Base-by-base conservation (phyloP, 2,329 filamentous ascomycete genomes). In the Clarireedia hainanense region DNA sequence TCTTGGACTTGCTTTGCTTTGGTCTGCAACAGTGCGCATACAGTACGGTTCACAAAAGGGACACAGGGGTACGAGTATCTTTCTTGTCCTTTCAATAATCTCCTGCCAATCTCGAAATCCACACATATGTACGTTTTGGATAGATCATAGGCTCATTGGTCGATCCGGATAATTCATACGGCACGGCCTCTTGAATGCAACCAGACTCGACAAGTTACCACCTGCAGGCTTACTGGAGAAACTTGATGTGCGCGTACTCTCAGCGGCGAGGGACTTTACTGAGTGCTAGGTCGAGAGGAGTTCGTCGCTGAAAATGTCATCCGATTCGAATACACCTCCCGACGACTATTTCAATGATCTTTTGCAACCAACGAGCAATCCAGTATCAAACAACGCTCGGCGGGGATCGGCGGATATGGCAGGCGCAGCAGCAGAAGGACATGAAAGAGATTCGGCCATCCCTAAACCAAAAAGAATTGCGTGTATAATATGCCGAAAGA, bases 391-490 rank as follows among this genome's bases (percentile, higher is more conserved):
- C 70, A 65, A 60, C 53, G 52, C 50, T 56, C 60, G 36, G 42
- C 63, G 53, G 64, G 67, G 69, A 52, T 61, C 55, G 50, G 65
- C 53, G 57, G 67, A 61, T 50, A 66, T 62, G 62, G 64, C 72
- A 48, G 68, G 69, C 55, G 64, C 68, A 52, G 64, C 68, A 53
- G 66, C 69, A 55, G 73, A 74, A 57, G 74, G 76, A 58, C 70
- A 60, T 43, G 78, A 80, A 27, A 34, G 45, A 23, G 37, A 48
- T 63, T 83, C 84, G 61, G 77, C 71, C 64, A 77, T 89, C 23
- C 85, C 88, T 50, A 89, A 89, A 66, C 85, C 86, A n/a, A 97
- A 97, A 77, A 83, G 92, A 63, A 88, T 97, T 65, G 94, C 94
- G 39, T 99, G 94, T 71, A 89, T 96, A 68, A 85, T 97, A 60